Base-by-base conservation (phyloP, 2,329 filamentous ascomycete species). In the Teratosphaeria pseudoeucalypti region DNA sequence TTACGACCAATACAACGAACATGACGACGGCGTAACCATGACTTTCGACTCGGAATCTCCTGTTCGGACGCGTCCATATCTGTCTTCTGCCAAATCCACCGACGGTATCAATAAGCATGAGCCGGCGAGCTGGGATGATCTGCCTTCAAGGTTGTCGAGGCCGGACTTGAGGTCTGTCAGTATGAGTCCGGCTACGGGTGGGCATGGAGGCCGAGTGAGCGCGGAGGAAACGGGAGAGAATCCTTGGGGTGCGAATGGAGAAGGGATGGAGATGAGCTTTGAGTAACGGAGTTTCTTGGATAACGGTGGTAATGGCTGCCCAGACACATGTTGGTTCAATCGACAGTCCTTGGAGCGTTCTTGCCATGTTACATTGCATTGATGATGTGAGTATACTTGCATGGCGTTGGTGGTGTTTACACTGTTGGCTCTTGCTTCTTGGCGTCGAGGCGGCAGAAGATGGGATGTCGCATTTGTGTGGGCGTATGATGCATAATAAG, bases 191-290 rank as follows among this genome's bases (percentile, higher is more conserved):
- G 58, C 34, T 14, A 19, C 26, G 23, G 52, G 57, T 27, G 19
- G 52, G 11, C 11, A 16, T n/a, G 27, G 2, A 2, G 19, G 23
- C 7, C 56, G 52, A 7, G 12, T 29, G 39, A 27, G 10, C 29
- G 12, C 58, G 29, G 43, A 26, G 16, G 60, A 55, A 29, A 49
- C 61, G 23, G 72, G 73, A 23, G 72, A 74, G 34, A 79, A 79
- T 65, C 77, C 77, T 6, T 79, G 78, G 77, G 74, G 76, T 78
- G 77, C 75, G 2, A 70, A 72, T 63, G 77, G 78, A 67, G 74
- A 73, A 65, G 76, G 79, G 61, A 70, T 80, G 47, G 71, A 75
- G 68, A 79, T 80, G 77, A 77, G 75, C 27, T 80, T 80, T 68
- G 73, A 74, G 57, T 75, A 58, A 43, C 29, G 29, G 29, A 32